Evolutionary conservation across 1,284 basidiomycete species (phyloP).

Genomic region (Singerocomus inundabilis): DNA sequence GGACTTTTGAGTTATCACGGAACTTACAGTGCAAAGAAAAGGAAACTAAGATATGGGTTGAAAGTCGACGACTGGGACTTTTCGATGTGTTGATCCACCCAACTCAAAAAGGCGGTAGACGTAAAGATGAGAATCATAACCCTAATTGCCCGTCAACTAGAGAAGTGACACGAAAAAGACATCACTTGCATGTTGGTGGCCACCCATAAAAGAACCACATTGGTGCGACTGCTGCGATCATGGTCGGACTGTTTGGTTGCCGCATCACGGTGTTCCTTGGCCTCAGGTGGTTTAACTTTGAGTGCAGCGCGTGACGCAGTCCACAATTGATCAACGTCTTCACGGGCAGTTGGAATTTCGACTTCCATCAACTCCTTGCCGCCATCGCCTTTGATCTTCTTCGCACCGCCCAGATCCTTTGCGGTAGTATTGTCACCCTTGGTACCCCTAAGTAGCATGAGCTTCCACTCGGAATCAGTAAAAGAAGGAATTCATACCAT

Average conservation of each 20-base stretch:
- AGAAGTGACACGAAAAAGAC: slow-evolving; percentile 11
- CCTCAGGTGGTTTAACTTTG: slow-evolving; percentile 59
- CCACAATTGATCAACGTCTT: slow-evolving; percentile 89
- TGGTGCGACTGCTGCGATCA: slow-evolving; percentile 78
- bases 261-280: slow-evolving; percentile 82
- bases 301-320: slow-evolving; percentile 66
- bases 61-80: slow-evolving; percentile 52
- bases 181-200: slow-evolving; percentile 74
- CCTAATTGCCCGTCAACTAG: slow-evolving; percentile 37
- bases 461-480: neutral
- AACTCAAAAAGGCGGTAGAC: slow-evolving; percentile 68
- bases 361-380: slow-evolving; percentile 87
- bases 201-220: slow-evolving; percentile 84
- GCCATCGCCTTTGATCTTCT: slow-evolving; percentile 79
- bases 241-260: slow-evolving; percentile 88
- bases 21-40: slow-evolving; percentile 79
- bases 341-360: slow-evolving; percentile 73
- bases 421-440: slow-evolving; percentile 85
- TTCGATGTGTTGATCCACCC: slow-evolving; percentile 54
- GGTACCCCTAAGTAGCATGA: slow-evolving; percentile 60
- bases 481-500: slow-evolving; percentile 47
- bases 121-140: slow-evolving; percentile 82
- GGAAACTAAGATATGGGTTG: slow-evolving; percentile 83
- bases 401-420: slow-evolving; percentile 86
- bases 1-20: neutral